phyloP scores from a whole-genome alignment of 2,329 filamentous ascomycete species.

The Colletotrichum magnum region DNA sequence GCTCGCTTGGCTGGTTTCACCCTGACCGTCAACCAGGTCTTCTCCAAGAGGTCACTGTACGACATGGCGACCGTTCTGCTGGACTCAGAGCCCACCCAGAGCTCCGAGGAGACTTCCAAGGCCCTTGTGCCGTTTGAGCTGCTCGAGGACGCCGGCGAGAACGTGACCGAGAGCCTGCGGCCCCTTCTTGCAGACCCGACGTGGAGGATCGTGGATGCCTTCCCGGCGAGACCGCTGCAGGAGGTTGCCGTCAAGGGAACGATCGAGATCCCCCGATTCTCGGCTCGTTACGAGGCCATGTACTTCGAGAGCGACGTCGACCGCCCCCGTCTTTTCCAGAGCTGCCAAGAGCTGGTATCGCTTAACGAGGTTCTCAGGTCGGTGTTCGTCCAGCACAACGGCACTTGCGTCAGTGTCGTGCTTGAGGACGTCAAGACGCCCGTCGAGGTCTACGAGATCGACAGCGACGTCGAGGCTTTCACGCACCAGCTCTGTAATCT shows the following conservation, averaged over 20 bases:
- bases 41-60: slow-evolving; percentile 61
- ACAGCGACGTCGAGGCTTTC: slow-evolving; percentile 65
- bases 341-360: slow-evolving; percentile 69
- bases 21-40: slow-evolving; percentile 69
- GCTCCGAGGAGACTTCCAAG: slow-evolving; percentile 29
- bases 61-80: slow-evolving; percentile 68
- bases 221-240: slow-evolving; percentile 72
- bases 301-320: slow-evolving; percentile 69
- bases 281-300: slow-evolving; percentile 75
- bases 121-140: slow-evolving; percentile 65
- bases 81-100: slow-evolving; percentile 48
- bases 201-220: slow-evolving; percentile 68
- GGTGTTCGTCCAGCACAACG: slow-evolving; percentile 70
- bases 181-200: slow-evolving; percentile 65
- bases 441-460: slow-evolving; percentile 67
- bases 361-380: slow-evolving; percentile 77
- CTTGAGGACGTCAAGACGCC: slow-evolving; percentile 66
- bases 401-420: slow-evolving; percentile 69
- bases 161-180: slow-evolving; percentile 55
- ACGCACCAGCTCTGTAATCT: slow-evolving; percentile 66
- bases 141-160: slow-evolving; percentile 61
- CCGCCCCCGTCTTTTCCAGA: slow-evolving; percentile 60
- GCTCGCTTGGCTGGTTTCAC: slow-evolving; percentile 62
- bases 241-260: slow-evolving; percentile 72
- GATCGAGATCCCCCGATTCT: slow-evolving; percentile 70